phyloP scores from a whole-genome alignment of 805 yeast species.

The Candida montana region DNA sequence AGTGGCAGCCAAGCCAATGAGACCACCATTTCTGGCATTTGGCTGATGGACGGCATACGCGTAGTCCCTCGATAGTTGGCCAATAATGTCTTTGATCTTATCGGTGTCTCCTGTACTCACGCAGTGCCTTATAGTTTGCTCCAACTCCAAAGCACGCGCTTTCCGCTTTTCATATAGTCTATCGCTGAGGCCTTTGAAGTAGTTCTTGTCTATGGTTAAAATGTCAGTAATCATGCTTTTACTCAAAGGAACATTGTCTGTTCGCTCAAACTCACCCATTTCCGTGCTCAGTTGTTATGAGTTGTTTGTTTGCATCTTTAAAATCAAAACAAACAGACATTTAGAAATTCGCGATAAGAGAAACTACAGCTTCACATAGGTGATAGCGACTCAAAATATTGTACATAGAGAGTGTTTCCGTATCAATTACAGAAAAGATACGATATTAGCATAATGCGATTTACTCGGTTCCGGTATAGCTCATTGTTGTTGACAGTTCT shows the following conservation, averaged over 20 bases:
- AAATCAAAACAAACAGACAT: neutral
- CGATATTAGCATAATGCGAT: too few relatives aligned
- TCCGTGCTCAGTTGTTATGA: neutral
- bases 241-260: too few relatives aligned
- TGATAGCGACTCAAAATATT: too few relatives aligned
- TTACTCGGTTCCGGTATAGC: too few relatives aligned
- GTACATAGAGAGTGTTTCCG: too few relatives aligned
- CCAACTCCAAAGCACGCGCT: constrained; percentile 73
- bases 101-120: constrained; percentile 55
- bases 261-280: constrained; percentile 6
- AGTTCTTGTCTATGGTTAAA: constrained; percentile 61
- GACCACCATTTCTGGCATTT: constrained; percentile 88
- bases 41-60: constrained; percentile 83
- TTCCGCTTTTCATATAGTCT: constrained; percentile 74
- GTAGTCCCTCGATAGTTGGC: constrained; percentile 69
- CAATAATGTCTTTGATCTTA: constrained; percentile 56
- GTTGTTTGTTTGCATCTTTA: too few relatives aligned
- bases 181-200: constrained; percentile 65
- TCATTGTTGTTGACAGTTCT: constrained; percentile 38
- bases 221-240: too few relatives aligned
- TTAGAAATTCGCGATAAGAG: neutral
- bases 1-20: constrained; percentile 93
- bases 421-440: too few relatives aligned
- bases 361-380: too few relatives aligned
- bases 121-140: constrained; percentile 68